Percentiles rank a stretch among this genome's conserved stretches.
phyloP scores from a whole-genome alignment of 441 rosid species.

The Croton setiger region DNA sequence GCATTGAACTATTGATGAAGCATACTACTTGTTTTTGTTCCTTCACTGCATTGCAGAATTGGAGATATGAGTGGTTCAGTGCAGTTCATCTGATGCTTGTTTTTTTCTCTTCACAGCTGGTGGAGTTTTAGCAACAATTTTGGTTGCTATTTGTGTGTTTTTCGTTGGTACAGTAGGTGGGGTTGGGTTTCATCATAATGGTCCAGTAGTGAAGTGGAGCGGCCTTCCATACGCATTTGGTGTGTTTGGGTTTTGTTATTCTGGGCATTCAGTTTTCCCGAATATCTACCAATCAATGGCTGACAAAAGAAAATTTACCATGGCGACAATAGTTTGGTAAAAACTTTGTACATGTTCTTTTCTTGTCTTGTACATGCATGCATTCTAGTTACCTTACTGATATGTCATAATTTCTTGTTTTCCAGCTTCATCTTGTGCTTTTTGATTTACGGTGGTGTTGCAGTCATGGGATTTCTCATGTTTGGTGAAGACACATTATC shows the following conservation, averaged over 20 bases:
- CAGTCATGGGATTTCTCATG: conserved; percentile 78
- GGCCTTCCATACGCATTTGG: conserved; percentile 87
- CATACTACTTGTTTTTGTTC: conserved; percentile 11
- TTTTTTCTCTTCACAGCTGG: conserved; percentile 50
- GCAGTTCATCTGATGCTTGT: background rate
- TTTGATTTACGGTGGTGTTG: conserved; percentile 67
- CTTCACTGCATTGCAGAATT: background rate
- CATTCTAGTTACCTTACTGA: background rate
- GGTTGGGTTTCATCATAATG: conserved; percentile 66
- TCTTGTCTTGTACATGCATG: background rate
- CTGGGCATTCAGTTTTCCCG: conserved; percentile 89
- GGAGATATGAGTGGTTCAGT: background rate
- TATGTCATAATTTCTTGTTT: conserved; percentile 10
- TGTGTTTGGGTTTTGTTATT: conserved; percentile 69
- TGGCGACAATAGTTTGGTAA: conserved; percentile 57
- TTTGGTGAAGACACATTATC: conserved; percentile 77
- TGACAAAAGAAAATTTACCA: conserved; percentile 66
- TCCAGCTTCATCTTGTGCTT: conserved; percentile 67
- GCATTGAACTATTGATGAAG: no score
- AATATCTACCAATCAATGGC: conserved; percentile 97
- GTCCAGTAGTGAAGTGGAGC: conserved; percentile 62
- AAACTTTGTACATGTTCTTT: conserved; percentile 6
- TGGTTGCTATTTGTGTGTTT: conserved; percentile 54
- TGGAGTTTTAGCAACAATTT: conserved; percentile 67
- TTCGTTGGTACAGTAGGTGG: conserved; percentile 55